Evolutionary conservation across 257 asterid genomes (phyloP), one percentile per base, ranked within the genome.

Genomic region (Nicotiana benthamiana): DNA sequence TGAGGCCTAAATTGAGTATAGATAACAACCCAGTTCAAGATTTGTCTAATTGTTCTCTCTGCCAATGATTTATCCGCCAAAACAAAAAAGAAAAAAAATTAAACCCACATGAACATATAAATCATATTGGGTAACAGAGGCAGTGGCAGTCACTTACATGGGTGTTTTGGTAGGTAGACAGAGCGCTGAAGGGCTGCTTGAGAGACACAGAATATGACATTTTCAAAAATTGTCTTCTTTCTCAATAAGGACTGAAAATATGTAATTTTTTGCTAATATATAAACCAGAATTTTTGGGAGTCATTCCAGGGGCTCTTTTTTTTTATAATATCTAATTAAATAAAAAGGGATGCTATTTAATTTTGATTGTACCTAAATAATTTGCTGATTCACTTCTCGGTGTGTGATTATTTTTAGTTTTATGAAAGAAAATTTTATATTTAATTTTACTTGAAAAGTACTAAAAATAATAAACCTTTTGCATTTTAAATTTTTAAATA

Each of bases 171-270:
- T 82, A 75, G 9, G 81, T 51, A 17, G 89, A 81, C 46, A 62
- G 68, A 53, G 85, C 40, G 56, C 81, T 65, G 28, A 79, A 16
- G 20, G 84, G 68, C 65, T 92, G 90, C 82, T 84, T 82, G 84
- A 90, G 90, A 75, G 87, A 86, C 79, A 85, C 8, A 32, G 90
- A 78, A 68, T 89, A 86, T 79, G 89, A 88, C 97, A 94, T 90
- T 80, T 26, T 15, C 11, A 12, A 8, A 61, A 4, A 43, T 30
- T 56, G 68, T 34, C 66, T 27, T 32, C 30, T 77, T 61, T 48
- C 36, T 57, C 51, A 57, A 4, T 7, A 56, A 57, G 57, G 60
- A 34, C 77, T 24, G 60, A 0, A 0, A 40, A 20, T 5, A 43
- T 20, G 17, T 27, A 15, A 46, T 13, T 17, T 13, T 17, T 17